Conservation (phyloP, 108 stramenopile species). For the Pseudonitzschia multiseries region DNA sequence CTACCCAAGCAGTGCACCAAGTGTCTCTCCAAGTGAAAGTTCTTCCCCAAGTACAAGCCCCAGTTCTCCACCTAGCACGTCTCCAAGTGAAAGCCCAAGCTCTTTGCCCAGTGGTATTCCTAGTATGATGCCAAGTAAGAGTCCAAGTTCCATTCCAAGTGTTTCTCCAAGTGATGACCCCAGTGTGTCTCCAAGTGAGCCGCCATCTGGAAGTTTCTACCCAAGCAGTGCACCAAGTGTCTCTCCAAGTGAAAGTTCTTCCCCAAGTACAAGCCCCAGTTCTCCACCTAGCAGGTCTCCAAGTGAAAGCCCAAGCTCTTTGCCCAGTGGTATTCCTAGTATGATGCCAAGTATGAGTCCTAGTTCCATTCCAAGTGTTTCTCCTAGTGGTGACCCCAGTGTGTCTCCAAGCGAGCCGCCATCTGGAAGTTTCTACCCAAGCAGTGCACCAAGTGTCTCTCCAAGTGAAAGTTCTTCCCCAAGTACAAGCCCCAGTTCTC, state of each 20-base stretch:
- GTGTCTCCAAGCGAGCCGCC: not conserved
- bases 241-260: not conserved
- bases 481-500: slow-evolving; percentile 2
- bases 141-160: slow-evolving; percentile 1
- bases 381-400: slow-evolving; percentile 6
- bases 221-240: slow-evolving; percentile 3
- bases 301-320: not conserved
- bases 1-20: not conserved
- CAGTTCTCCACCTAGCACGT: slow-evolving; percentile 47
- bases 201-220: slow-evolving; percentile 1
- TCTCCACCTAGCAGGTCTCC: too few species aligned
- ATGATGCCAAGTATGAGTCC: not conserved
- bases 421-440: too few species aligned
- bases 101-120: not conserved
- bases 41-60: slow-evolving; percentile 24
- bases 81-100: not conserved
- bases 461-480: too few species aligned
- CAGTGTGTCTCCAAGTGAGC: not conserved
- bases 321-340: not conserved
- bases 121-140: not conserved
- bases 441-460: too few species aligned
- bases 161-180: not conserved
- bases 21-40: not conserved
- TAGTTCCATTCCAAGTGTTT: not conserved
- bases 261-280: too few species aligned